These are phyloP conservation scores for Penicillium expansum DNA, from an alignment of 2,329 filamentous ascomycete species.

Conservation along the genomic window DNA sequence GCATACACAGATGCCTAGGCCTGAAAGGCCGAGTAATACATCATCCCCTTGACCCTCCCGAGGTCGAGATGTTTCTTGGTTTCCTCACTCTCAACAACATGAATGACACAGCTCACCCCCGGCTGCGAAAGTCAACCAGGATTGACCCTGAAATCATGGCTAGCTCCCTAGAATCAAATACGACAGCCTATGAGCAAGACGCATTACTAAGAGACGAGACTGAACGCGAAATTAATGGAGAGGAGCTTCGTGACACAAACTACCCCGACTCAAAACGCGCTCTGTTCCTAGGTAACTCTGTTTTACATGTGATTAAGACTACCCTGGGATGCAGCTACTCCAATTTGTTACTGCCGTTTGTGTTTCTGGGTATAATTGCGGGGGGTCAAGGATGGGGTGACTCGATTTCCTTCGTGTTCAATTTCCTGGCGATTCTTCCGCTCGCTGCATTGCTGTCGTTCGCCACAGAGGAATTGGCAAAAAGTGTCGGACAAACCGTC, in stretches of 20 bases:
- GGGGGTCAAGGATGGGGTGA: constrained; percentile 58
- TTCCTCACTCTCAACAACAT: neutral
- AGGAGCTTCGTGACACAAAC: neutral
- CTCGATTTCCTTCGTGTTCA: constrained; percentile 71
- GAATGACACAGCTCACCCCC: neutral
- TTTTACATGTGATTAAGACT: constrained; percentile 1
- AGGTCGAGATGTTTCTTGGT: neutral
- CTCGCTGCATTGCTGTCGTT: constrained; percentile 56
- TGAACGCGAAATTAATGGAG: neutral
- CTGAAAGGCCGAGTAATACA: neutral
- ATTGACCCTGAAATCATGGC: neutral
- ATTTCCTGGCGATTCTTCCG: constrained; percentile 68
- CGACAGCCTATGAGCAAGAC: neutral
- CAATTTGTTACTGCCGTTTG: constrained; percentile 71
- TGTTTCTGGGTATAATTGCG: constrained; percentile 70
- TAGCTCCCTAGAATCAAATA: neutral
- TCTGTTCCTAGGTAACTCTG: constrained; percentile 49
- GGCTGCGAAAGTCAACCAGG: constrained; percentile 7
- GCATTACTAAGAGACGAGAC: neutral
- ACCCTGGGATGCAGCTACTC: constrained; percentile 72
- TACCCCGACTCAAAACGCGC: neutral
- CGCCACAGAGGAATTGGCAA: constrained; percentile 56
- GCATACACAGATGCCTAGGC: neutral
- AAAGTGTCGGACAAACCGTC: constrained; percentile 54
- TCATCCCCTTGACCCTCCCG: neutral